phyloP scores from a whole-genome alignment of 192 early-diverging fungal genomes.

The Geranomyces variabilis region DNA sequence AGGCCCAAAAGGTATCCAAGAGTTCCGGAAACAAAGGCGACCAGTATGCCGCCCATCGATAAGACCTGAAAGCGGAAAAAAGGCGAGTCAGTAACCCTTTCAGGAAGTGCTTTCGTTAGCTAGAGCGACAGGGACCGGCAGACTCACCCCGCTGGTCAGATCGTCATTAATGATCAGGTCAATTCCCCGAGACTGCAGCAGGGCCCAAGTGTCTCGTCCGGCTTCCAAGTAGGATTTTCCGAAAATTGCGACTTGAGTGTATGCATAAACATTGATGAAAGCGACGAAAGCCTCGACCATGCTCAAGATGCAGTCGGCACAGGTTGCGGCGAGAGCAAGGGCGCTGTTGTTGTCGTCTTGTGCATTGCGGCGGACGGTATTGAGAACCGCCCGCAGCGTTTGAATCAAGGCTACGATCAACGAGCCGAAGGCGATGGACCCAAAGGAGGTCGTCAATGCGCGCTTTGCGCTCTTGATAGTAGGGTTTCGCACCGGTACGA shows the following conservation, averaged over 20 bases:
- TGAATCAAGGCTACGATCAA: slow-evolving; percentile 58
- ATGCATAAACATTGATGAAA: slow-evolving; percentile 76
- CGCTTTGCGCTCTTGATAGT: slow-evolving; percentile 69
- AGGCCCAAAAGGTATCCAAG: slow-evolving; percentile 32
- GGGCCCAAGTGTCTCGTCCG: slow-evolving; percentile 76
- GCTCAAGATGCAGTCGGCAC: slow-evolving; percentile 74
- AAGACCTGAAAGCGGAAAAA: neutral
- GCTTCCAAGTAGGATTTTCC: slow-evolving; percentile 66
- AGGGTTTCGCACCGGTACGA: slow-evolving; percentile 52
- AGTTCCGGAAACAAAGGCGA: slow-evolving; percentile 54
- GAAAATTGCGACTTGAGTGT: slow-evolving; percentile 87
- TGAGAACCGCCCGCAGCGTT: slow-evolving; percentile 58
- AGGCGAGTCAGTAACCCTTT: too few species aligned
- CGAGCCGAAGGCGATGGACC: slow-evolving; percentile 78
- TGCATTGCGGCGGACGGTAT: slow-evolving; percentile 53
- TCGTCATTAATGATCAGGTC: slow-evolving; percentile 76
- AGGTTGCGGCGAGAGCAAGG: slow-evolving; percentile 63
- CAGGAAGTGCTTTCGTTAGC: too few species aligned
- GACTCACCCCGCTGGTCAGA: slow-evolving; percentile 81
- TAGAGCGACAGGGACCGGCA: too few species aligned
- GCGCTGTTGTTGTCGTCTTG: slow-evolving; percentile 28
- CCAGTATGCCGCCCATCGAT: slow-evolving; percentile 70
- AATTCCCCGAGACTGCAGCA: slow-evolving; percentile 66
- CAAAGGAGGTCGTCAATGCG: slow-evolving; percentile 75
- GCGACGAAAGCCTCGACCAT: slow-evolving; percentile 77